Evolutionary conservation across 306 rosid genomes (phyloP), one percentile per base, ranked within the genome.

Genomic region (Cucumis cinereus): DNA sequence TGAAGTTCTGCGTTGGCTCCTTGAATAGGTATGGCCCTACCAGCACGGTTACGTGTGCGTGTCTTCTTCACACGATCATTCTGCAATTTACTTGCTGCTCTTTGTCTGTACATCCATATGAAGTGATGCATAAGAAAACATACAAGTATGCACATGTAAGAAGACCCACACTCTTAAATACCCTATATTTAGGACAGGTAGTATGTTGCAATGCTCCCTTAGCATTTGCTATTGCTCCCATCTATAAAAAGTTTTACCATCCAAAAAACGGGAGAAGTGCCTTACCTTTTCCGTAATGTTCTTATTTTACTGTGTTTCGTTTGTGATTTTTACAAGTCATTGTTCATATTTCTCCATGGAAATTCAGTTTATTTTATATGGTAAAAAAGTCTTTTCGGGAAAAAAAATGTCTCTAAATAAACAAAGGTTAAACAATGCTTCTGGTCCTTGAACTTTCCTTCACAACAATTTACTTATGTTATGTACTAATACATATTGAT

Each of bases 1-100:
- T 91, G 96, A 79, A 91, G 93, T 80, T 93, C 98, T 0, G 98
- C 97, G 43, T 93, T 93, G 89, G 98, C 98, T 85, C 88, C 98
- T 57, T 92, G 96, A 76, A 95, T 90, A 67, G 91, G 86, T 80
- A 88, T 72, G 69, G 85, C 84, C 85, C 92, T 89, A 77, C 71
- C 82, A 53, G 85, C 86, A 60, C 84, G 89, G 73, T 89, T 89
- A 30, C 90, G 96, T 13, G 82, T 50, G 7, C 92, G 96, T 50
- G 82, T 69, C 86, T 89, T 93, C 90, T 88, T 93, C 75, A 82
- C 57, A 73, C 88, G 90, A 67, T 93, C 93, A 70, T 41, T 91
- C 81, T 86, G 97, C 84, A 85, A 67, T 87, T 86, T 93, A 80
- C 87, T 83, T 54, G 90, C 88, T 72, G 95, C 93, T 82, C 93